Conservation (phyloP, 768 basidiomycete species). For the Tricholoma sp. region DNA sequence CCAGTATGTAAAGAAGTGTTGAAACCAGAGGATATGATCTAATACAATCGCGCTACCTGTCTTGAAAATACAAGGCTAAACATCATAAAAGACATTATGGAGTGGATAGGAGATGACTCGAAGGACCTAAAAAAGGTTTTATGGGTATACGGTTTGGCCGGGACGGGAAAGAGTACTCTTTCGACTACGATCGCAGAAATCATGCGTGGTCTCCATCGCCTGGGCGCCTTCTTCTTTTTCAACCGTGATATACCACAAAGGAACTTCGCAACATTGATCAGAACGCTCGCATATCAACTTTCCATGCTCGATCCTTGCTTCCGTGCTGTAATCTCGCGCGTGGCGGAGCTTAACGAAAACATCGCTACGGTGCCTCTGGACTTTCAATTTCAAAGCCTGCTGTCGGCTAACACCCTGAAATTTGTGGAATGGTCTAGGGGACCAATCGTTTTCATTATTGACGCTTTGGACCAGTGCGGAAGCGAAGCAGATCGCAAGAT, state of each 20-base stretch:
- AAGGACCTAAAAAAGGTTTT: neutral
- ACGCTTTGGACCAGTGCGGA: neutral
- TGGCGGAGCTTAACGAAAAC: neutral
- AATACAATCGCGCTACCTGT: neutral
- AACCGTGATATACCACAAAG: neutral
- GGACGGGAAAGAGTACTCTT: too few relatives aligned
- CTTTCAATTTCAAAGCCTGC: neutral
- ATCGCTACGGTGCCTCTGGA: neutral
- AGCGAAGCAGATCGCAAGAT: neutral
- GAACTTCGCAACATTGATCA: neutral
- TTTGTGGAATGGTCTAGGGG: neutral
- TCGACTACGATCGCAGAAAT: too few relatives aligned
- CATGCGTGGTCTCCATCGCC: neutral
- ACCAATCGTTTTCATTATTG: neutral
- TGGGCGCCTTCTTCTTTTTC: neutral
- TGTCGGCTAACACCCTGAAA: neutral
- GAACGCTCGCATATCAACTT: neutral
- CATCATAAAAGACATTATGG: too few relatives aligned
- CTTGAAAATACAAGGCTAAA: neutral
- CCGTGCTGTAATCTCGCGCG: neutral
- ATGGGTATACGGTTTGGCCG: neutral
- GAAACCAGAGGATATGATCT: neutral
- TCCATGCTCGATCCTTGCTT: neutral
- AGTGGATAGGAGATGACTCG: neutral
- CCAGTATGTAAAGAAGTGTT: neutral